Evolutionary conservation across 257 asterid genomes (phyloP).

Genomic region (Lycium barbarum): DNA sequence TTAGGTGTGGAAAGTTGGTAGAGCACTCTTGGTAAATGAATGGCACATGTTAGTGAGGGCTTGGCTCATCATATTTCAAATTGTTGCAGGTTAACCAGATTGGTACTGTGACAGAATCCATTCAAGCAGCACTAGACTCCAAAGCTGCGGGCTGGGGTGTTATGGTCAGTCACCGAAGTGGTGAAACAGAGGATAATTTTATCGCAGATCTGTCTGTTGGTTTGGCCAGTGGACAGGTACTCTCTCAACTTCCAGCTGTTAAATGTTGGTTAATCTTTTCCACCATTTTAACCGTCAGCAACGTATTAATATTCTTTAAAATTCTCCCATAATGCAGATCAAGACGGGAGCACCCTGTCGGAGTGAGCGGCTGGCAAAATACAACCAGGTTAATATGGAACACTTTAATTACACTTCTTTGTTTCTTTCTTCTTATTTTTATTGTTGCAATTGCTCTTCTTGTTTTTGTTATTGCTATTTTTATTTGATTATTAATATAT

Average conservation of each 20-base stretch:
- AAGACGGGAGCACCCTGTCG: constrained; percentile 99
- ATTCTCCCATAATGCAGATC: constrained; percentile 56
- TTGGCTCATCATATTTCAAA: constrained; percentile 19
- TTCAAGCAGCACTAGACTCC: constrained; percentile 96
- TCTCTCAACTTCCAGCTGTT: background rate
- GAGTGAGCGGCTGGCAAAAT: constrained; percentile 96
- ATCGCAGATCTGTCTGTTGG: constrained; percentile 98
- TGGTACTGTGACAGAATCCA: constrained; percentile 95
- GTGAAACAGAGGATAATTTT: constrained; percentile 98
- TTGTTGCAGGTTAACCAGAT: constrained; percentile 91
- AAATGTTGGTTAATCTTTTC: background rate
- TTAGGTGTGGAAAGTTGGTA: background rate
- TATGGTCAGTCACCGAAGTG: constrained; percentile 99
- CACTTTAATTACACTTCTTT: background rate
- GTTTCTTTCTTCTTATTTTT: background rate
- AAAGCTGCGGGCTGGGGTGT: constrained; percentile 99
- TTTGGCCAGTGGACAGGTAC: constrained; percentile 97
- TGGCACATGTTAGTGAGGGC: background rate
- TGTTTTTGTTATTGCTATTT: background rate
- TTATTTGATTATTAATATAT: background rate
- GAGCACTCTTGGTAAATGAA: background rate
- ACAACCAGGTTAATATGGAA: constrained; percentile 73
- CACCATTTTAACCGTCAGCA: background rate
- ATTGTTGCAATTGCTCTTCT: background rate
- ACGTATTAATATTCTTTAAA: background rate